Base-by-base conservation (phyloP, 2,329 filamentous ascomycete genomes). In the Alternaria tenuissima region DNA sequence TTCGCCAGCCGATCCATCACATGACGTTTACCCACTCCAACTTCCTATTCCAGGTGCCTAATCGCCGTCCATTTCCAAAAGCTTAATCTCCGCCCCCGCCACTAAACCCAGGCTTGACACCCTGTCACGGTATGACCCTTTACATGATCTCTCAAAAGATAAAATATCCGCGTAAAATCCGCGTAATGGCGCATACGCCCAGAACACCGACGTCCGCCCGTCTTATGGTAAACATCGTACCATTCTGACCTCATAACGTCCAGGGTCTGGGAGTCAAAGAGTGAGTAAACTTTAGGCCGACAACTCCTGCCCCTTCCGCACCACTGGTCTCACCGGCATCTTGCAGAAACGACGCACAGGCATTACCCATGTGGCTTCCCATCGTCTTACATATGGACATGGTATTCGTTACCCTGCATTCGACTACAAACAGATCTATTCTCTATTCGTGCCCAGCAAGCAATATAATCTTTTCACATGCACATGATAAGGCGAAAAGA, bases 221-320 rank as follows among this genome's bases (percentile, higher is more conserved):
- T 38, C 30, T 49, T 49, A 38, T 49, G 46, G 46, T 24, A 49
- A 49, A 36, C 14, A 49, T 49, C 46, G 32, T 49, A 49, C 46
- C 30, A 49, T 38, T 49, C 32, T 49, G 46, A 49, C 30, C 32
- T 49, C 46, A 49, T 49, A 36, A 16, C 14, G 30, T 26, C 32
- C 14, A 36, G 46, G 46, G 32, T 49, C 20, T 24, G 39, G 12
- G 39, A 24, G 20, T 16, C 39, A 24, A 42, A 42, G 20, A 24
- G 11, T 7, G 12, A 24, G 39, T 42, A 42, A 42, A 42, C 11
- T 42, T 42, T 42, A 20, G 22, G 12, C 12, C 12, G 39, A 42
- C 20, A 42, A 42, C 39, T 49, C 20, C 32, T 49, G 14, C 9
- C 46, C 34, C 32, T 49, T 36, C 32, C 30, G 46, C 46, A 49